Conservation (phyloP, 108 stramenopile genomes). For the Nitzschia sp. region DNA sequence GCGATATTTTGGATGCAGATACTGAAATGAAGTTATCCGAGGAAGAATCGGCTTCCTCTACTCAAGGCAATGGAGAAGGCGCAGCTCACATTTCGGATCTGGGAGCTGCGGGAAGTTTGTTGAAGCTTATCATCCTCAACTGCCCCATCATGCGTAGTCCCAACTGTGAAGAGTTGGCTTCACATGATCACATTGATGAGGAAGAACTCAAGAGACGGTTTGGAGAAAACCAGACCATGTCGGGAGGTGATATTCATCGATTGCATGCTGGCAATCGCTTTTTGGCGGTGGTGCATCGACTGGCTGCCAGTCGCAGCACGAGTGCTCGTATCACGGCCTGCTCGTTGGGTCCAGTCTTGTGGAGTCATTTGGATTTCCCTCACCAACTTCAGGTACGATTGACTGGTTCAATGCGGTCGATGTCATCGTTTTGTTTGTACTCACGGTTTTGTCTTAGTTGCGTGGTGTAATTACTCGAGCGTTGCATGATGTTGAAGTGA, state of each 20-base stretch:
- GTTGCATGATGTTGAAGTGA: slow-evolving; percentile 85
- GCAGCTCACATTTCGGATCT: slow-evolving; percentile 61
- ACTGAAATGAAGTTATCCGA: slow-evolving; percentile 78
- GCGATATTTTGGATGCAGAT: slow-evolving; percentile 80
- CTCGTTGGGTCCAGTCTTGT: slow-evolving; percentile 82
- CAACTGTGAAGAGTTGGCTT: slow-evolving; percentile 36
- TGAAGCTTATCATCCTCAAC: slow-evolving; percentile 81
- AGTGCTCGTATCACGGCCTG: slow-evolving; percentile 84
- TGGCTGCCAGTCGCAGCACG: slow-evolving; percentile 81
- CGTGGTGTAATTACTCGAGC: slow-evolving; percentile 88
- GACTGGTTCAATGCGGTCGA: too few species aligned
- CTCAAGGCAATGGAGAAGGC: slow-evolving; percentile 48
- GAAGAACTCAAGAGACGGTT: slow-evolving; percentile 45
- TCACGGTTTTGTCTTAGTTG: slow-evolving; percentile 41
- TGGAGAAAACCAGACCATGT: slow-evolving; percentile 33
- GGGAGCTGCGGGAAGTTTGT: slow-evolving; percentile 79
- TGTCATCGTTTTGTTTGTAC: not conserved
- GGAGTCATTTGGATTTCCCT: slow-evolving; percentile 87
- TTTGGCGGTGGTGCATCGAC: slow-evolving; percentile 79
- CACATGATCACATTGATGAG: slow-evolving; percentile 34
- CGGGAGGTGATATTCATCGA: slow-evolving; percentile 40
- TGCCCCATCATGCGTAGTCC: slow-evolving; percentile 66
- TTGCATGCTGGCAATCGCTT: slow-evolving; percentile 79
- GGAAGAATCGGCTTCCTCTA: slow-evolving; percentile 60
- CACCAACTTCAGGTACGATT: slow-evolving; percentile 70